Base-by-base conservation (phyloP, 768 basidiomycete species). In the Serendipita sp. region DNA sequence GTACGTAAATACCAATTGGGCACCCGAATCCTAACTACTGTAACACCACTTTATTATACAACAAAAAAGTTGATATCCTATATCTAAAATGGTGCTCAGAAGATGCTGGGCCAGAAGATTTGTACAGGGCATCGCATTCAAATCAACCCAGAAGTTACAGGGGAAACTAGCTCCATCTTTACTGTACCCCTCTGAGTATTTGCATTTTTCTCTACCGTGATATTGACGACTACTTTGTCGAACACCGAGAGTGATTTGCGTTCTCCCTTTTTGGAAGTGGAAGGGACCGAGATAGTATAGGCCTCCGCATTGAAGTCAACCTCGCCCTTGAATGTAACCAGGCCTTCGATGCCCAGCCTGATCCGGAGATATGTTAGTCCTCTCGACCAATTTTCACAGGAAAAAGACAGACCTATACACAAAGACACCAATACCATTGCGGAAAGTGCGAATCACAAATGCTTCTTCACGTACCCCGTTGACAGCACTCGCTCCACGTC, bases 371-470 rank as follows among this genome's bases (percentile, higher is more conserved):
- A 63, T 23, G 23, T 23, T 10, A 37, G 11, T 33, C 33, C 36
- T 62, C 44, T n/a, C 44, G 29, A 64, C 16, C 44, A 37, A 10
- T 48, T 16, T 11, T 23, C 23, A 23, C 23, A 23, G 10, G 6
- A 52, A 37, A 36, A 27, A 46, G 6, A 77, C 91, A 72, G 68
- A 97, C 95, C 86, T 85, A 36, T 85, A 90, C 34, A 98, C 92
- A 68, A 96, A 98, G 43, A 98, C 95, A n/a, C 91, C 88, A 36
- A 99, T 74, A 0, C 95, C 96, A 72, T 99, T 99, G 70, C 88
- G 80, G 75, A 99, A 98, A 3, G 87, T 85, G 66, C 94, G 79
- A 64, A 98, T 95, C 50, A 99, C 91, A 70, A 88, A 95, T 3
- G 91, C 93, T 37, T 93, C 89, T 69, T 94, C 91, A 2, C 70